Evolutionary conservation across 768 basidiomycete species (phyloP).

Genomic region (Termitomyces sp.): DNA sequence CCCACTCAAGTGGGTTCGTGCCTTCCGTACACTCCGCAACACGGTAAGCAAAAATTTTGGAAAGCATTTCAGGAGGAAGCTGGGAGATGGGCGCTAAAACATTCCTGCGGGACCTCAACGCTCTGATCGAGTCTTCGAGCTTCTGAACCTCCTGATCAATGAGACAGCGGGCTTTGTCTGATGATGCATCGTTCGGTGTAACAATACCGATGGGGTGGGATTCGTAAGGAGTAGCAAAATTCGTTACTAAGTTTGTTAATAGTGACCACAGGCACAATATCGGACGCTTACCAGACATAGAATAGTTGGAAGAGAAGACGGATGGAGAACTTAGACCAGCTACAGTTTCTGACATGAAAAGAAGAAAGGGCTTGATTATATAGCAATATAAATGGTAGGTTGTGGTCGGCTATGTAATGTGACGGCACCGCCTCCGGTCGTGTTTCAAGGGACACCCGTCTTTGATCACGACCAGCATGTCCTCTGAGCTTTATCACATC

Average conservation of each 20-base stretch:
- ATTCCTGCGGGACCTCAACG: conserved; percentile 31
- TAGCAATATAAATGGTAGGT: conserved; percentile 9
- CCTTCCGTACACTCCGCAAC: conserved; percentile 8
- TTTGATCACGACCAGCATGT: conserved; percentile 18
- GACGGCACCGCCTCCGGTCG: neutral
- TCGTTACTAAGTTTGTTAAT: conserved; percentile 9
- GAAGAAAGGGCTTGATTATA: neutral
- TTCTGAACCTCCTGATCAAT: conserved; percentile 33
- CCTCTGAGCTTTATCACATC: conserved; percentile 59
- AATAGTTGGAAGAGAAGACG: conserved; percentile 4
- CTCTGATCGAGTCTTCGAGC: conserved; percentile 27
- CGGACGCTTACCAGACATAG: conserved; percentile 13
- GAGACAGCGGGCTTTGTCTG: conserved; percentile 19
- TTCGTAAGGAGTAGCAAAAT: conserved; percentile 15
- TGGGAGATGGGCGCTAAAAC: conserved; percentile 28
- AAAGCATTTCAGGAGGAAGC: conserved; percentile 39
- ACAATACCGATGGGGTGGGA: conserved; percentile 8
- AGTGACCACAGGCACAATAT: neutral
- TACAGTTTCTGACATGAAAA: conserved; percentile 18
- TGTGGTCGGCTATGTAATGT: neutral
- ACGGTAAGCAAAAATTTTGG: conserved; percentile 29
- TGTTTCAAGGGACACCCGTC: conserved; percentile 8
- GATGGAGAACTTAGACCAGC: conserved; percentile 25
- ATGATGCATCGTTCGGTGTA: conserved; percentile 9
- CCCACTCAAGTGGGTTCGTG: conserved; percentile 23